Conservation (phyloP, 1,139 yeast species). For the Pneumocystis murina region DNA sequence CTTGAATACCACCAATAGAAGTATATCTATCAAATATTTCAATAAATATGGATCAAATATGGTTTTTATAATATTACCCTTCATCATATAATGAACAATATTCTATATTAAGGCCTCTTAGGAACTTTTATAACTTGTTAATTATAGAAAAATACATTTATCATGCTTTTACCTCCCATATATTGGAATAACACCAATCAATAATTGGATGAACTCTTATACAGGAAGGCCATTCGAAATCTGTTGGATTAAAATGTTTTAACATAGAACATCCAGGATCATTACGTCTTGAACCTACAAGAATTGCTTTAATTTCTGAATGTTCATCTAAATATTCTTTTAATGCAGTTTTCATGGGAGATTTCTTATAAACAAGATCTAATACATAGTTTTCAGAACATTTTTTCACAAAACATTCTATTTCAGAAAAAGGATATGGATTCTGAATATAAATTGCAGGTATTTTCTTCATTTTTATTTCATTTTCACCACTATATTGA, state of each 20-base stretch:
- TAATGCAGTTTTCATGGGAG: constrained; percentile 51
- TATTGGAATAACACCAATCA: constrained; percentile 63
- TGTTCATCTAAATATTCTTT: constrained; percentile 36
- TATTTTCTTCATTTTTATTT: constrained; percentile 32
- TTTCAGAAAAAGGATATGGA: constrained; percentile 50
- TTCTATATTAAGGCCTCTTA: constrained; percentile 34
- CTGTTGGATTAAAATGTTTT: constrained; percentile 48
- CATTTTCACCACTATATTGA: constrained; percentile 18
- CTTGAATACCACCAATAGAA: constrained; percentile 58
- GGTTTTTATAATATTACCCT: constrained; percentile 27
- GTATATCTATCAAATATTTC: constrained; percentile 32
- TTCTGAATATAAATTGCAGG: constrained; percentile 55
- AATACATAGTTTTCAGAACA: constrained; percentile 24
- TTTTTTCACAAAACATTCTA: constrained; percentile 31
- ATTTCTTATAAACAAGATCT: constrained; percentile 21
- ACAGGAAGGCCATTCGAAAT: constrained; percentile 78
- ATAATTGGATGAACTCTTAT: constrained; percentile 66
- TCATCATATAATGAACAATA: constrained; percentile 59
- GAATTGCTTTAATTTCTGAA: constrained; percentile 42
- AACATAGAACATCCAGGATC: constrained; percentile 60
- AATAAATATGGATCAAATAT: background rate
- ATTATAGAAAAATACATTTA: constrained; percentile 14
- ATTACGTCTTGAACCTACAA: constrained; percentile 67
- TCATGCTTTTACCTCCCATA: constrained; percentile 41
- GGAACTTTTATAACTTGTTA: constrained; percentile 22